These are phyloP conservation scores for Amphicarpaea edgeworthii DNA, from an alignment of 306 rosid species.

Conservation along the genomic window DNA sequence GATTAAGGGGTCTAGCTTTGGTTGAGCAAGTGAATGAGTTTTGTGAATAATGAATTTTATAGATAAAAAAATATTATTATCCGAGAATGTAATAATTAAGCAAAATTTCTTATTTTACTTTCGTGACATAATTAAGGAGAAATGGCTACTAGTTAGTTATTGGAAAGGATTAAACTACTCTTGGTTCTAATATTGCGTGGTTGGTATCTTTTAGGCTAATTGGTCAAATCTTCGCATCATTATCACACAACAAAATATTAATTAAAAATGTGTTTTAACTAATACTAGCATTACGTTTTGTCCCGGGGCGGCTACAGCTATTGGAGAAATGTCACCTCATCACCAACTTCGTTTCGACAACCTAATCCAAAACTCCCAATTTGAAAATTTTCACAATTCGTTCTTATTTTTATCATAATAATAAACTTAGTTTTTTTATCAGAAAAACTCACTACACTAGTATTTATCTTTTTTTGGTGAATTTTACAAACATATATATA, in stretches of 20 bases:
- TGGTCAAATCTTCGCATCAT: slow-evolving; percentile 35
- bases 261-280: slow-evolving; percentile 11
- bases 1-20: too few species aligned
- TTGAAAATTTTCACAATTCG: not conserved
- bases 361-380: slow-evolving; percentile 30
- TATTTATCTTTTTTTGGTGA: not conserved
- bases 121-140: not conserved
- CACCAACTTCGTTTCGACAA: slow-evolving; percentile 1
- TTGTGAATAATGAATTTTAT: too few species aligned
- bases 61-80: too few species aligned
- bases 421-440: too few species aligned
- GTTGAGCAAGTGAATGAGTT: too few species aligned
- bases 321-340: slow-evolving; percentile 19
- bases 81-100: not conserved
- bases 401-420: not conserved
- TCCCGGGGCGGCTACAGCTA: slow-evolving; percentile 31
- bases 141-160: not conserved
- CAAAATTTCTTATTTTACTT: not conserved
- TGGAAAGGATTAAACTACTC: not conserved
- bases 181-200: not conserved
- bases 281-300: slow-evolving; percentile 29
- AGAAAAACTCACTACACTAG: too few species aligned
- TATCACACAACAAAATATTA: slow-evolving; percentile 12
- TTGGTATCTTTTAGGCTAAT: not conserved
- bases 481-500: not conserved